Evolutionary conservation across 495 filamentous ascomycete genomes (phyloP).

Genomic region (Podospora comata): DNA sequence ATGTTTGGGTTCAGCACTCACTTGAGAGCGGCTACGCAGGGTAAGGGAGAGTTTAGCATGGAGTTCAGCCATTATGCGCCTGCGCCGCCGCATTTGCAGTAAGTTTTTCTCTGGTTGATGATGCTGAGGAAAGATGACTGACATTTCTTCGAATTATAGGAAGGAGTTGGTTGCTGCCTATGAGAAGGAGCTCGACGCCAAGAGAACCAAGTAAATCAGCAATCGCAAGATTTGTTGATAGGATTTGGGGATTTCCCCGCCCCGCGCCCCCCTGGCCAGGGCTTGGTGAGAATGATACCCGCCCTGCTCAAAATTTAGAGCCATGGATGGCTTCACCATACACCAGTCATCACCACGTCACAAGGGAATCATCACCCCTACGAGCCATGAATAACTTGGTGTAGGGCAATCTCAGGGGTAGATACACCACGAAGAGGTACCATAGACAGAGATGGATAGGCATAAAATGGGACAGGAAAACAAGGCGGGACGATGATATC

Average conservation of each 20-base stretch:
- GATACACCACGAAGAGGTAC: neutral
- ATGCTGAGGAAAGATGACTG: neutral
- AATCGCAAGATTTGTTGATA: neutral
- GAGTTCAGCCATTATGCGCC: slow-evolving; percentile 95
- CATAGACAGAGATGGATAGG: neutral
- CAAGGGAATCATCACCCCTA: neutral
- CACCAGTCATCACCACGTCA: neutral
- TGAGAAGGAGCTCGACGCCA: slow-evolving; percentile 77
- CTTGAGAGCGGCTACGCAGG: slow-evolving; percentile 90
- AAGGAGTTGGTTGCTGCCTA: slow-evolving; percentile 88
- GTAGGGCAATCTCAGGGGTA: neutral
- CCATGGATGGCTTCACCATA: neutral
- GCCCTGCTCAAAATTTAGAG: neutral
- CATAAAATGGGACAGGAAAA: neutral
- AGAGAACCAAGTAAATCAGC: slow-evolving; percentile 47
- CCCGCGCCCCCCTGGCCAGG: neutral
- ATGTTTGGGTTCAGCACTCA: slow-evolving; percentile 97
- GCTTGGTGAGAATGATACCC: neutral
- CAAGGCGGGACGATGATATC: neutral
- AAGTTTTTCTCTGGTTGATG: slow-evolving; percentile 37
- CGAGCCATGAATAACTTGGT: neutral
- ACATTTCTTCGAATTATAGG: slow-evolving; percentile 37
- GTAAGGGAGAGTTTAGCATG: slow-evolving; percentile 99
- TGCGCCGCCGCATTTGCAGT: slow-evolving; percentile 86
- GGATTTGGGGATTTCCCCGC: neutral